These are phyloP conservation scores for Mycena chlorophos DNA, from an alignment of 768 basidiomycete species.

Conservation along the genomic window DNA sequence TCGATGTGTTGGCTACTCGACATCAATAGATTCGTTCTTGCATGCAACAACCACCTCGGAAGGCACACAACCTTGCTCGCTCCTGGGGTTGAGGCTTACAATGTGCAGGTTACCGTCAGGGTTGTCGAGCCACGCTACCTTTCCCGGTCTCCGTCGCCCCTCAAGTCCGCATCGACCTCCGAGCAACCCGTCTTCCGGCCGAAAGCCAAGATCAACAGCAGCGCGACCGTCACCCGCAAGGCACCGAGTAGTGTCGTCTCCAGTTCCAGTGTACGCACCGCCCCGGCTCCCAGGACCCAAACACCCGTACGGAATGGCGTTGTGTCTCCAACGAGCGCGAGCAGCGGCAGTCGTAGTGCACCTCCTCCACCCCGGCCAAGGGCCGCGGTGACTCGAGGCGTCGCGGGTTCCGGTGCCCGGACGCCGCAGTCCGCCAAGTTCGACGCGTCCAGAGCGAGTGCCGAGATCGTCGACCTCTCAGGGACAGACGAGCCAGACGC, in stretches of 20 bases:
- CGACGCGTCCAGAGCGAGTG: not conserved
- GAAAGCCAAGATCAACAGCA: constrained; percentile 64
- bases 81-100: constrained; percentile 13
- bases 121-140: constrained; percentile 13
- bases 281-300: constrained; percentile 21
- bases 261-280: constrained; percentile 34
- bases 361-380: constrained; percentile 23
- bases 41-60: constrained; percentile 20
- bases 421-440: not conserved
- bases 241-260: constrained; percentile 33
- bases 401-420: not conserved
- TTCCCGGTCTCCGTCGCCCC: constrained; percentile 39
- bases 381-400: constrained; percentile 12
- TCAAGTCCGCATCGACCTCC: constrained; percentile 30
- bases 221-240: constrained; percentile 43
- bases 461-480: constrained; percentile 15
- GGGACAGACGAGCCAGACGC: constrained; percentile 9
- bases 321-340: constrained; percentile 9
- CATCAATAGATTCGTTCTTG: constrained; percentile 14
- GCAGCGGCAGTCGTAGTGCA: not conserved
- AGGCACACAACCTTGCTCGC: constrained; percentile 3
- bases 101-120: constrained; percentile 19
- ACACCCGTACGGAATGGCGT: not conserved
- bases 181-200: constrained; percentile 37
- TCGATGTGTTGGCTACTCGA: constrained; percentile 51